These are phyloP conservation scores for Jaenimonas drosophilae DNA, from an alignment of 208 protist genomes.

Conservation along the genomic window DNA sequence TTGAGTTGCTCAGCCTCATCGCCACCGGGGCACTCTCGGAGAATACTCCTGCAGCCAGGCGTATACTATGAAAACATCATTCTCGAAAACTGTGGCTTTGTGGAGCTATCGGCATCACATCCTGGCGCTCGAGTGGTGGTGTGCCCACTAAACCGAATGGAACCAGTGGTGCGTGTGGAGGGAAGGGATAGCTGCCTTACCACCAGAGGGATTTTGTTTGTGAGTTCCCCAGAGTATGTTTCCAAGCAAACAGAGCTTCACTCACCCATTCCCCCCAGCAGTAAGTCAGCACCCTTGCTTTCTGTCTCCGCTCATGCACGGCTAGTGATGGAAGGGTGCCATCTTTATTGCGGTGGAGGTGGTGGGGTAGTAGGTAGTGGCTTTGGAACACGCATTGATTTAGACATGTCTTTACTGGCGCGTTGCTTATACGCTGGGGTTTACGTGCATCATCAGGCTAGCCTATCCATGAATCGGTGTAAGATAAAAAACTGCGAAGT, in stretches of 20 bases:
- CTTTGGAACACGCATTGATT: slow-evolving; percentile 10
- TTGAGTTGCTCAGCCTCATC: too few species aligned
- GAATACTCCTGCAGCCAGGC: slow-evolving; percentile 36
- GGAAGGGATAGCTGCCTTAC: slow-evolving; percentile 16
- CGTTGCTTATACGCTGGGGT: slow-evolving; percentile 43
- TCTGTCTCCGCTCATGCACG: slow-evolving; percentile 26
- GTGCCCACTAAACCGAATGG: slow-evolving; percentile 16
- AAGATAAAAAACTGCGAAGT: slow-evolving; percentile 37
- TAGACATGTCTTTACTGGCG: slow-evolving; percentile 44
- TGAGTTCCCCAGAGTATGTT: too few species aligned
- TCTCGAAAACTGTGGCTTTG: slow-evolving; percentile 18
- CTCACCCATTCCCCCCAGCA: too few species aligned
- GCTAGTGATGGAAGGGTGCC: slow-evolving; percentile 33
- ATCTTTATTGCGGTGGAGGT: slow-evolving; percentile 47
- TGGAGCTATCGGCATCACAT: slow-evolving; percentile 34
- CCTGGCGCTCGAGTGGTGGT: slow-evolving; percentile 57
- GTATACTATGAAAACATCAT: slow-evolving; percentile 45
- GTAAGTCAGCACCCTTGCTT: too few species aligned
- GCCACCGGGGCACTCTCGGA: slow-evolving; percentile 10
- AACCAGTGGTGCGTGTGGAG: slow-evolving; percentile 36
- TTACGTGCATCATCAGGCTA: slow-evolving; percentile 23
- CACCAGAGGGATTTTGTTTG: slow-evolving; percentile 47
- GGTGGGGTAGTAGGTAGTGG: slow-evolving; percentile 29
- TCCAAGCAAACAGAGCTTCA: too few species aligned
- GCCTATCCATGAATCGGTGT: slow-evolving; percentile 19